Percentiles rank a stretch among this genome's conserved stretches.
phyloP scores from a whole-genome alignment of 2,329 filamentous ascomycete species.

The Fonsecaea multimorphosa region DNA sequence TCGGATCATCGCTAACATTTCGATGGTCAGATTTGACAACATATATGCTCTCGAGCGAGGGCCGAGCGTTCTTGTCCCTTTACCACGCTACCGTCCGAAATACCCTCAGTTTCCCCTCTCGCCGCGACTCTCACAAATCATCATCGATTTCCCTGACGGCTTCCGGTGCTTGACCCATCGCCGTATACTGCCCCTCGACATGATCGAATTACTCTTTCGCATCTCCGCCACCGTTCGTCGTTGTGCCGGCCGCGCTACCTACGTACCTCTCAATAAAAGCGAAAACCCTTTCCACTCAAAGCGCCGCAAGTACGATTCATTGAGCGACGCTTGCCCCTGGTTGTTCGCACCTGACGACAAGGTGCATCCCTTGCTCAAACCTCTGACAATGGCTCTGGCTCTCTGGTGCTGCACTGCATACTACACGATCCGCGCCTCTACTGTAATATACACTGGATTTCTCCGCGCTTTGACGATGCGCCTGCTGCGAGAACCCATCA shows the following conservation, averaged over 20 bases:
- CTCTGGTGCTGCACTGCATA: conserved; percentile 14
- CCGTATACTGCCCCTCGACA: conserved; percentile 3
- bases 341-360: conserved; percentile 6
- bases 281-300: conserved; percentile 7
- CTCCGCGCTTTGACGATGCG: conserved; percentile 5
- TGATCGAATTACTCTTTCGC: conserved; percentile 8
- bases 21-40: conserved; percentile 2
- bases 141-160: neutral
- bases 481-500: neutral
- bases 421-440: neutral
- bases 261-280: neutral
- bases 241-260: neutral
- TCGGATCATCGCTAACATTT: neutral
- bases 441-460: neutral
- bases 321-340: conserved; percentile 11
- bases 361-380: conserved; percentile 10
- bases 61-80: neutral
- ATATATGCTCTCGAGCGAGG: conserved; percentile 5
- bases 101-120: conserved; percentile 4
- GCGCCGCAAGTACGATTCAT: conserved; percentile 3
- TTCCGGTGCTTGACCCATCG: neutral
- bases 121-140: neutral
- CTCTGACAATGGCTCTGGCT: conserved; percentile 2
- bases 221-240: neutral
- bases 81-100: neutral